Base-by-base conservation (phyloP, 192 early-diverging fungal genomes). In the Powellomyces hirtus region DNA sequence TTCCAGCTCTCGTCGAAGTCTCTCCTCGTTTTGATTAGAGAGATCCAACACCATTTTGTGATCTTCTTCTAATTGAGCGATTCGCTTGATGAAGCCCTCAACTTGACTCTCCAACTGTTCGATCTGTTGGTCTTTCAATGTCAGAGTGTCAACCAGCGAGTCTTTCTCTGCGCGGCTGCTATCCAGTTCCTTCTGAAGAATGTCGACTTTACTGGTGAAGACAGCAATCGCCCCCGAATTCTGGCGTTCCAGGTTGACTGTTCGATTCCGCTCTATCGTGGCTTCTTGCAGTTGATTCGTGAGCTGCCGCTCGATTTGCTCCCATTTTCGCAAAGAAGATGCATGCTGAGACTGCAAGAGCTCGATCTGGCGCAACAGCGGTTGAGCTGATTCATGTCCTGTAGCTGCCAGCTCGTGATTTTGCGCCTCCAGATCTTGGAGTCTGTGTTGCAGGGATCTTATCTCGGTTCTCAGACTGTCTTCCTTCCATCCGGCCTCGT, bases 321-420 rank as follows among this genome's bases (percentile, higher is more conserved):
- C 77, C 81, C 81, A 83, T 49, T 73, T 65, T 1, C 62, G 58
- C 30, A 62, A 34, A 8, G 79, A 66, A 8, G 60, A 38, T 8
- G 50, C 36, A 26, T 79, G 77, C 38, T 80, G 78, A 5, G 62
- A 34, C 66, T 83, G 81, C 26, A 83, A 38, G 8, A 38, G 14
- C 35, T 83, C 81, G 35, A 81, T 77, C 37, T 83, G 81, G 11
- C 81, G 67, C 24, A 83, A 50, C 10, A 81, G 64, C n/a, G 81
- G 76, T n/a, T 59, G 40, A 26, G 78, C 72, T 6, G 76, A 53
- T 30, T 69, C 71, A 4, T 75, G 67, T 3, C 57, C 66, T 7
- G 64, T 59, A 7, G 66, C 49, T 35, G 66, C 45, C 4, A 83
- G 51, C 24, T 78, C 74, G 49, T 81, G 74, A 50, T 68, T 65